Conservation (phyloP, 352 stramenopile species). For the Phytophthora vignae region DNA sequence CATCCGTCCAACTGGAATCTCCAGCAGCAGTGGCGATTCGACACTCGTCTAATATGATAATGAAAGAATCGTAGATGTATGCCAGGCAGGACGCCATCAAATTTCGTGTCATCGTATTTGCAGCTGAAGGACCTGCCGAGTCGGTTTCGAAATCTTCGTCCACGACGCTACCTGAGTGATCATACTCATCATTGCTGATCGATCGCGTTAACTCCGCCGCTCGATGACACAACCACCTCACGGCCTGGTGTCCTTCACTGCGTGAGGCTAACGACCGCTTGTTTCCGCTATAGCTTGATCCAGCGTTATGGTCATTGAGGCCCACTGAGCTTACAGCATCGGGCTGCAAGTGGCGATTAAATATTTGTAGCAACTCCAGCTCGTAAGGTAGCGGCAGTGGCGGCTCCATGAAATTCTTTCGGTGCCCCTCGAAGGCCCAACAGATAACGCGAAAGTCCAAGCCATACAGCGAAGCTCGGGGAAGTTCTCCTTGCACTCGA, state of each 20-base stretch:
- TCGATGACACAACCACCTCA: conserved; percentile 61
- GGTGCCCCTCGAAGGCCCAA: conserved; percentile 57
- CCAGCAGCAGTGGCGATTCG: conserved; percentile 24
- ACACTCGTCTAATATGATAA: conserved; percentile 48
- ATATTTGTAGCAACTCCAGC: conserved; percentile 55
- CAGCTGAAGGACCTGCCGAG: conserved; percentile 9
- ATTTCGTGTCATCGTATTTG: conserved; percentile 26
- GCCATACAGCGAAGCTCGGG: conserved; percentile 54
- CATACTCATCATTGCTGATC: conserved; percentile 42
- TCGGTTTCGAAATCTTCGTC: conserved; percentile 28
- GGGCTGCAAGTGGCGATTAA: conserved; percentile 48
- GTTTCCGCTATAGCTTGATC: conserved; percentile 25
- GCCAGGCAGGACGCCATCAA: conserved; percentile 39
- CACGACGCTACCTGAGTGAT: conserved; percentile 26
- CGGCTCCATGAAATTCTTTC: conserved; percentile 38
- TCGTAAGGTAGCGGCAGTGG: conserved; percentile 53
- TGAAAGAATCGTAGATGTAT: conserved; percentile 52
- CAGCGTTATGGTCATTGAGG: conserved; percentile 5
- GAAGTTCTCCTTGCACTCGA: conserved; percentile 38
- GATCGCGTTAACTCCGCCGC: conserved; percentile 32
- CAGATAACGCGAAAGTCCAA: conserved; percentile 61
- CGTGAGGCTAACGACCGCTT: conserved; percentile 35
- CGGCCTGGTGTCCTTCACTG: conserved; percentile 53
- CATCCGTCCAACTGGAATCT: conserved; percentile 35
- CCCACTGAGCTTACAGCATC: conserved; percentile 20